Evolutionary conservation across 2,329 filamentous ascomycete species (phyloP).

Genomic region (Xylariaceae sp.): DNA sequence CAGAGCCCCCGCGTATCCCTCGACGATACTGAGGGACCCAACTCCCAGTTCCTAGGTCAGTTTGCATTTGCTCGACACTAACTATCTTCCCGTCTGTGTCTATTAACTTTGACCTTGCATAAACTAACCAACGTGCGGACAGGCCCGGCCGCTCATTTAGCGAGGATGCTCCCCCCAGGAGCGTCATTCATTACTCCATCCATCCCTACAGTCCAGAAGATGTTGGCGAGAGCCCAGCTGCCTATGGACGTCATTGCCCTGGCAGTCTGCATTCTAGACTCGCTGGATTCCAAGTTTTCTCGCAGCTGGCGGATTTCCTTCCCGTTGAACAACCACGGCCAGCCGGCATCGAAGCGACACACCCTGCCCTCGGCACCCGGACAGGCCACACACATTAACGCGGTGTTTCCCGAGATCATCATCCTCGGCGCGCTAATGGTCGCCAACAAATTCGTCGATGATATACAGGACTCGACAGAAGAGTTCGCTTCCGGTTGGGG

Average conservation of each 20-base stretch:
- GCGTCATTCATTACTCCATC: constrained; percentile 56
- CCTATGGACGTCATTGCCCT: constrained; percentile 58
- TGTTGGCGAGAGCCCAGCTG: constrained; percentile 53
- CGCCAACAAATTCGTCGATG: constrained; percentile 61
- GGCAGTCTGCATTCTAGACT: constrained; percentile 62
- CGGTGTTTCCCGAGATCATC: constrained; percentile 56
- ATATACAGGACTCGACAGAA: constrained; percentile 48
- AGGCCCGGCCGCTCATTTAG: constrained; percentile 62
- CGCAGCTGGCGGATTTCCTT: constrained; percentile 56
- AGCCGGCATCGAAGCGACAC: constrained; percentile 34
- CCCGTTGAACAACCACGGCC: constrained; percentile 38
- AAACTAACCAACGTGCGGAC: constrained; percentile 16
- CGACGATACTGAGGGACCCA: constrained; percentile 42
- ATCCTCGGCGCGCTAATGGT: constrained; percentile 58
- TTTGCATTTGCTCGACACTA: constrained; percentile 4
- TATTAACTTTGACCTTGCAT: constrained; percentile 15
- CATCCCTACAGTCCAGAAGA: constrained; percentile 52
- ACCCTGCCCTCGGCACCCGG: constrained; percentile 39
- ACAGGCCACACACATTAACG: constrained; percentile 50
- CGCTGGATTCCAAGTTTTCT: constrained; percentile 57
- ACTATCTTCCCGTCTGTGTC: background rate
- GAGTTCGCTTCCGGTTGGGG: constrained; percentile 53
- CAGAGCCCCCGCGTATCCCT: constrained; percentile 40
- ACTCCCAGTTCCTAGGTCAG: constrained; percentile 39
- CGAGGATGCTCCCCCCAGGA: constrained; percentile 59